Conservation (phyloP, 2,329 filamentous ascomycete species). For the Neospermospora avenae region DNA sequence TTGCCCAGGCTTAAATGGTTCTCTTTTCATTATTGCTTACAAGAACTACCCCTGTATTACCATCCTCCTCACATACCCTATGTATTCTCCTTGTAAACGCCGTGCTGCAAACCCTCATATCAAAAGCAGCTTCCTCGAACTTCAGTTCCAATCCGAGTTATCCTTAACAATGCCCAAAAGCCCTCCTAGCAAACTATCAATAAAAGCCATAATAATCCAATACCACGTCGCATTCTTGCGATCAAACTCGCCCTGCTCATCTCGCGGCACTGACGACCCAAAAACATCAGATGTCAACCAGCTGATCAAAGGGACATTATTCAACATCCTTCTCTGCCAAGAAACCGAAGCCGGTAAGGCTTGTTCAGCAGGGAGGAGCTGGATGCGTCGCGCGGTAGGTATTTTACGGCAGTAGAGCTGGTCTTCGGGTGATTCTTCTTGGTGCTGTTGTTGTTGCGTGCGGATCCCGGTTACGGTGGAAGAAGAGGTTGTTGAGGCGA, state of each 20-base stretch:
- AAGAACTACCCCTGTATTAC: neutral
- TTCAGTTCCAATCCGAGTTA: slow-evolving; percentile 27
- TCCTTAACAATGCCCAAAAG: slow-evolving; percentile 39
- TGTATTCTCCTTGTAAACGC: slow-evolving; percentile 11
- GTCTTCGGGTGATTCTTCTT: slow-evolving; percentile 33
- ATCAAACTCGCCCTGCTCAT: slow-evolving; percentile 74
- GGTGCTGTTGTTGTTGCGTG: neutral
- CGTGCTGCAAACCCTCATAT: slow-evolving; percentile 12
- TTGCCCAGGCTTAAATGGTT: neutral
- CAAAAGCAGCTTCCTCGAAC: slow-evolving; percentile 10
- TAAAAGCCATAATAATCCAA: slow-evolving; percentile 63
- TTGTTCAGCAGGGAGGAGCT: slow-evolving; percentile 65
- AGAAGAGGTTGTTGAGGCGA: slow-evolving; percentile 36
- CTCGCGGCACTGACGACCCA: slow-evolving; percentile 70
- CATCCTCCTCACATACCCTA: neutral
- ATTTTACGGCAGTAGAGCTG: slow-evolving; percentile 56
- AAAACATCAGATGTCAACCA: slow-evolving; percentile 73
- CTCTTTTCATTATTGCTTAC: neutral
- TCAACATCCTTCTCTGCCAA: slow-evolving; percentile 59
- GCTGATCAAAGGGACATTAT: slow-evolving; percentile 64
- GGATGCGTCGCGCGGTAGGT: slow-evolving; percentile 62
- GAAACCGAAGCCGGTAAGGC: slow-evolving; percentile 68
- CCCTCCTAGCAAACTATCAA: slow-evolving; percentile 57
- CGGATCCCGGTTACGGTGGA: slow-evolving; percentile 28
- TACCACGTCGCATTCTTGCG: slow-evolving; percentile 64